Conservation (phyloP, 2,329 filamentous ascomycete genomes). For the Aureobasidium sp. region DNA sequence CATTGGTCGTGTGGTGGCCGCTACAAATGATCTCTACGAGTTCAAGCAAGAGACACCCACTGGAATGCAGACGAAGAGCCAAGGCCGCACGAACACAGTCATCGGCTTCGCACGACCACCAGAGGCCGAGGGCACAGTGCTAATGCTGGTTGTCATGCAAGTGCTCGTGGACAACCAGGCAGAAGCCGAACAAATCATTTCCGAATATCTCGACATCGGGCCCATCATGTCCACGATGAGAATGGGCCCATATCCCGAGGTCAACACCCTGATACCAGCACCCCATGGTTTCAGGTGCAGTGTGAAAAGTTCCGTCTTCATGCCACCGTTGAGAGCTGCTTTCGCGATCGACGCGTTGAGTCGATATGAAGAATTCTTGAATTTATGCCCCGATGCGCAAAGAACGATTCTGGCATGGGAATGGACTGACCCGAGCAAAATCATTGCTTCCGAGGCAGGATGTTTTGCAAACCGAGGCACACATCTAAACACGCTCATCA, state of each 20-base stretch:
- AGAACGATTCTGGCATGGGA: constrained; percentile 23
- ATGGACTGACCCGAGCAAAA: constrained; percentile 22
- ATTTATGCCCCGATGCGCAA: constrained; percentile 21
- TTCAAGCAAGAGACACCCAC: neutral
- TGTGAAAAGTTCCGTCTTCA: no score
- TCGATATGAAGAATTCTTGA: constrained; percentile 20
- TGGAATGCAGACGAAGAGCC: constrained; percentile 4
- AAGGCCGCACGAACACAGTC: constrained; percentile 19
- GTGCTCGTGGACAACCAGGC: constrained; percentile 26
- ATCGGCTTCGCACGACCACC: constrained; percentile 20
- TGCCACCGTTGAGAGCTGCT: no score
- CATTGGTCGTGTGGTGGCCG: no score
- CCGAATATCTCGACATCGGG: neutral
- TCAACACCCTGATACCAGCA: no score
- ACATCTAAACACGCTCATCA: constrained; percentile 25
- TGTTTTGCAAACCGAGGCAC: constrained; percentile 25
- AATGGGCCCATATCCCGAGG: no score
- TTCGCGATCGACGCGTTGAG: no score
- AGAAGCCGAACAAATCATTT: constrained; percentile 19
- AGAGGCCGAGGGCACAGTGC: constrained; percentile 23
- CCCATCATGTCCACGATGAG: no score
- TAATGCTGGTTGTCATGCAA: constrained; percentile 19
- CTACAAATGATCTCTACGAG: no score
- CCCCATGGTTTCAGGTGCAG: no score
- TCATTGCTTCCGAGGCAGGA: constrained; percentile 20